Evolutionary conservation across 2,329 filamentous ascomycete genomes (phyloP).

Genomic region (Cladosporium austrohemisphaericum): DNA sequence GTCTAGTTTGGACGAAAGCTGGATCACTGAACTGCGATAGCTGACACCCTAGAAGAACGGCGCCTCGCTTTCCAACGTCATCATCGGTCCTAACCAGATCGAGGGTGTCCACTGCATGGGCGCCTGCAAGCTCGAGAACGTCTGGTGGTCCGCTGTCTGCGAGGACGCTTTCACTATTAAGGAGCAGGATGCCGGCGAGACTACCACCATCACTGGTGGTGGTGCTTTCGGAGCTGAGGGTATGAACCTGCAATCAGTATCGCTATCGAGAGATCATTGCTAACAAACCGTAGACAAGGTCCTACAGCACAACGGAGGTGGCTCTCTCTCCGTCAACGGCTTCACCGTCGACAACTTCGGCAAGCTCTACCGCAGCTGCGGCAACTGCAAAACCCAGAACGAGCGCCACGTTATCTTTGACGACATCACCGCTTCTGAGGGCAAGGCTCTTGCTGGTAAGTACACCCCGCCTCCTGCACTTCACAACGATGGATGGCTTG

Average conservation of each 20-base stretch:
- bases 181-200: conserved; percentile 21
- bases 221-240: conserved; percentile 26
- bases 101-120: conserved; percentile 53
- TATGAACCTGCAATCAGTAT: too few species aligned
- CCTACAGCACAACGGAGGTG: conserved; percentile 22
- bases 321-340: conserved; percentile 3
- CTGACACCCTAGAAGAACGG: conserved; percentile 37
- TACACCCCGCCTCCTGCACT: neutral
- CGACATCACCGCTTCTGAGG: conserved; percentile 10
- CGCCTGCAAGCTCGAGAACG: conserved; percentile 32
- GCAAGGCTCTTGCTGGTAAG: conserved; percentile 13
- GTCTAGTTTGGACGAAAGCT: too few species aligned
- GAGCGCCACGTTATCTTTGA: conserved; percentile 12
- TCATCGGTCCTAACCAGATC: conserved; percentile 51
- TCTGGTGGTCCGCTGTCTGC: conserved; percentile 46
- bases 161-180: conserved; percentile 34
- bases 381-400: conserved; percentile 8
- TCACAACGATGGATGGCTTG: neutral
- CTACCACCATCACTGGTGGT: conserved; percentile 28
- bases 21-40: too few species aligned
- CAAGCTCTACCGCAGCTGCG: conserved; percentile 15
- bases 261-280: too few species aligned
- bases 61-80: conserved; percentile 51
- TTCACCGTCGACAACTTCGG: conserved; percentile 12
- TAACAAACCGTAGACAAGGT: too few species aligned